phyloP scores from a whole-genome alignment of 225 moss, liverwort and hornwort genomes.

The Takakia lepidozioides region DNA sequence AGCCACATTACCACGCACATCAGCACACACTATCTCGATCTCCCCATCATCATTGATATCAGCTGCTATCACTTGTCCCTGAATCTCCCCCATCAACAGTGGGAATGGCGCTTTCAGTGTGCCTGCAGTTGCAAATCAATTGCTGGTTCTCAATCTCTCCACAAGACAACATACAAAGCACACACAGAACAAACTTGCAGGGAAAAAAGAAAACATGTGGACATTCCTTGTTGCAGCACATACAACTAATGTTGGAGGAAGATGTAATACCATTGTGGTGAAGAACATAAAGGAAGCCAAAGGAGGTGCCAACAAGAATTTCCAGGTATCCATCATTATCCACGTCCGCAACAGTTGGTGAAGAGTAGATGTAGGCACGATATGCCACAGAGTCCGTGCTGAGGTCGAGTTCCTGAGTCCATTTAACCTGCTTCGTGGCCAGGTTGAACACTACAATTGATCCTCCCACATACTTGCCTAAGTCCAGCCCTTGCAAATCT shows the following conservation, averaged over 20 bases:
- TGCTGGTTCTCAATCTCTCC: too few relatives aligned
- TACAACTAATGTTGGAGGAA: too few relatives aligned
- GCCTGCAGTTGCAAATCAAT: too few relatives aligned
- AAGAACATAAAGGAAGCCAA: conserved; percentile 81
- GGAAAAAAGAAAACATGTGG: too few relatives aligned
- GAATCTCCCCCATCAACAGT: conserved; percentile 79
- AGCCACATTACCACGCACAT: conserved; percentile 85
- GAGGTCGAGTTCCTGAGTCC: conserved; percentile 69
- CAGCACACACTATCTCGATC: conserved; percentile 76
- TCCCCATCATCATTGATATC: conserved; percentile 94
- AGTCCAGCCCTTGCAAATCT: conserved; percentile 74
- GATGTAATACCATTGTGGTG: conserved; percentile 50
- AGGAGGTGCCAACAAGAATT: conserved; percentile 83
- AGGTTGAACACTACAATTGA: conserved; percentile 94
- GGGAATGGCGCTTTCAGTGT: conserved; percentile 46
- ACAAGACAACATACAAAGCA: too few relatives aligned
- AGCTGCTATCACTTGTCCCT: conserved; percentile 89
- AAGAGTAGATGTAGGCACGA: conserved; percentile 93
- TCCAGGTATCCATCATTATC: conserved; percentile 83
- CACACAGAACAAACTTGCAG: too few relatives aligned
- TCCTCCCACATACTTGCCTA: conserved; percentile 90
- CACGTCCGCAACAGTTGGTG: conserved; percentile 88
- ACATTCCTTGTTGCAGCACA: too few relatives aligned
- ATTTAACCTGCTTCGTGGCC: conserved; percentile 91
- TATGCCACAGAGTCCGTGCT: conserved; percentile 76